These are phyloP conservation scores for Glycyrrhiza uralensis DNA, from an alignment of 306 rosid genomes.

Conservation along the genomic window DNA sequence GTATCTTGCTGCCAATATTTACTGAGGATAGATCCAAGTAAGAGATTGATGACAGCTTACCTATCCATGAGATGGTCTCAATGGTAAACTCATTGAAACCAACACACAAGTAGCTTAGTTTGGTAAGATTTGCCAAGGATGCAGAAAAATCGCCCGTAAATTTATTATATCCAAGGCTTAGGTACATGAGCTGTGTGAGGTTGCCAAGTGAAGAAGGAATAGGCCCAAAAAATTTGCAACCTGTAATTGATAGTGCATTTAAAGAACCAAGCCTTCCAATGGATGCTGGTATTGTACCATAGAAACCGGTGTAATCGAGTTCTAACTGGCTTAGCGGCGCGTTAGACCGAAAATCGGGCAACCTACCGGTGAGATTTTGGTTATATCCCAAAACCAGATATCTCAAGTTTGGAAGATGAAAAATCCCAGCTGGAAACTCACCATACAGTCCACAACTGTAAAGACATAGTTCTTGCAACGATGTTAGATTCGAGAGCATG, in stretches of 20 bases:
- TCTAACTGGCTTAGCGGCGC: background rate
- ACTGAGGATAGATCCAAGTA: background rate
- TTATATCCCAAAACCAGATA: background rate
- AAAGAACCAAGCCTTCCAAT: constrained; percentile 31
- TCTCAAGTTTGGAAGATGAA: constrained; percentile 28
- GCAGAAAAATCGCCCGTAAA: background rate
- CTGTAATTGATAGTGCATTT: background rate
- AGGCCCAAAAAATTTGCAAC: background rate
- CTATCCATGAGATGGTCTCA: too few species aligned
- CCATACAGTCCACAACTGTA: background rate
- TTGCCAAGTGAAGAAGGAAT: constrained; percentile 37
- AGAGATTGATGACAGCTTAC: too few species aligned
- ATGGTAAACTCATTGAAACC: too few species aligned
- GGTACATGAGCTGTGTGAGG: background rate
- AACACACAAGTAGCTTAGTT: too few species aligned
- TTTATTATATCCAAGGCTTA: background rate
- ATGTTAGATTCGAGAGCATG: constrained; percentile 19
- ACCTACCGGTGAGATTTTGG: constrained; percentile 10
- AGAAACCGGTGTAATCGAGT: background rate
- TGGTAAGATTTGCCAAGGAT: background rate
- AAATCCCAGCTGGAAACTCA: constrained; percentile 18
- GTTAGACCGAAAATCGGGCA: constrained; percentile 28
- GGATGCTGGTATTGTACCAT: constrained; percentile 27
- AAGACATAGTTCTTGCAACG: background rate
- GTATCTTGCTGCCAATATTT: constrained; percentile 13